Evolutionary conservation across 2,329 filamentous ascomycete species (phyloP).

Genomic region (Sclerotinia glacialis): DNA sequence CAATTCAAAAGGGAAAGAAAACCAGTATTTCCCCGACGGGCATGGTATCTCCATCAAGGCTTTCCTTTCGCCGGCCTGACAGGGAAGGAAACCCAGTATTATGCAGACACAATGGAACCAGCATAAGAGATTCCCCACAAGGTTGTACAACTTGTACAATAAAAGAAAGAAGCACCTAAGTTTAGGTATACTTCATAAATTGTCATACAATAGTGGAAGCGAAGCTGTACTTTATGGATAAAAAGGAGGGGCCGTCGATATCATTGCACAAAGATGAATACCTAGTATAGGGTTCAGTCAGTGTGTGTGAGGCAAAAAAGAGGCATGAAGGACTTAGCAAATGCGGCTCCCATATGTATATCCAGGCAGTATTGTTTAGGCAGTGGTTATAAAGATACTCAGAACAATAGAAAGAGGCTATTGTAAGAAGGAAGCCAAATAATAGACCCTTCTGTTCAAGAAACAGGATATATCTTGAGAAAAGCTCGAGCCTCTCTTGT

Average conservation of each 20-base stretch:
- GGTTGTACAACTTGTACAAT: not conserved
- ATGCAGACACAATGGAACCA: too few relatives aligned
- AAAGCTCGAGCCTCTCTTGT: not conserved
- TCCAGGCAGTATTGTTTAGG: not conserved
- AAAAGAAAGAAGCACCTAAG: not conserved
- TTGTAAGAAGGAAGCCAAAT: not conserved
- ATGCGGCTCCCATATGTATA: not conserved
- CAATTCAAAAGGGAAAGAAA: too few relatives aligned
- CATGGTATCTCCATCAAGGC: too few relatives aligned
- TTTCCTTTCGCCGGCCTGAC: too few relatives aligned
- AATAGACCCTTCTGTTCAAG: not conserved
- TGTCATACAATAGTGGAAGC: not conserved
- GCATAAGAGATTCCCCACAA: not conserved
- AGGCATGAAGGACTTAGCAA: not conserved
- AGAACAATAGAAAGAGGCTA: not conserved
- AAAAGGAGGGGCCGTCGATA: not conserved
- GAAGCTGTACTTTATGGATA: not conserved
- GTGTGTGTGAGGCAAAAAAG: not conserved
- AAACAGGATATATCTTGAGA: not conserved
- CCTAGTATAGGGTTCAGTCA: too few relatives aligned
- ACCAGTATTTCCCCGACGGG: too few relatives aligned
- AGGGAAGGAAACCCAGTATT: too few relatives aligned
- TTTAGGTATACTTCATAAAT: not conserved
- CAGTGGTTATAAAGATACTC: not conserved
- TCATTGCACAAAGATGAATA: not conserved